Percentiles rank a stretch among this genome's conserved stretches.
These are phyloP conservation scores for Tillandsia fasciculata DNA, from an alignment of 176 grass and related monocot species.

Conservation along the genomic window DNA sequence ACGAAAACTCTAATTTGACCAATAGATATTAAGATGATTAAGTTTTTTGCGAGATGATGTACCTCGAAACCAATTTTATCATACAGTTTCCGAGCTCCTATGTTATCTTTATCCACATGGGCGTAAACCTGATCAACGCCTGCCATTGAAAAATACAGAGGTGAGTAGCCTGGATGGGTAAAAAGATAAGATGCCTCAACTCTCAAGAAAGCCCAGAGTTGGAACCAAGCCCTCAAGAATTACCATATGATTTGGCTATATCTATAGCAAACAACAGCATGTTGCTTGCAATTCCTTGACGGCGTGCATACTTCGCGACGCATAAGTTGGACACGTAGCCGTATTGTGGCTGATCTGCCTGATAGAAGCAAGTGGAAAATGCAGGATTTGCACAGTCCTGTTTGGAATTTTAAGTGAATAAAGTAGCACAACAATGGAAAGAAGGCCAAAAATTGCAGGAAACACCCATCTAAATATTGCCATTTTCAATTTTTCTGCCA, in stretches of 20 bases:
- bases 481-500: too few species aligned
- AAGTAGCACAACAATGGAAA: slow-evolving; percentile 11
- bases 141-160: slow-evolving; percentile 15
- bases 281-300: slow-evolving; percentile 63
- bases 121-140: slow-evolving; percentile 46
- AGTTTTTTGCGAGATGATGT: slow-evolving; percentile 4
- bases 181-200: not conserved
- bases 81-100: slow-evolving; percentile 46
- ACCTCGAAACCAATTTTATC: slow-evolving; percentile 59
- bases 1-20: not conserved
- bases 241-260: slow-evolving; percentile 53
- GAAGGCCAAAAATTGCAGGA: slow-evolving; percentile 3
- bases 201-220: not conserved
- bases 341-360: slow-evolving; percentile 51
- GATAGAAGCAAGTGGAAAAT: slow-evolving; percentile 34
- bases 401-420: slow-evolving; percentile 9
- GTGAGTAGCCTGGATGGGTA: not conserved
- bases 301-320: slow-evolving; percentile 59
- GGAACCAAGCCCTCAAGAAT: slow-evolving; percentile 13
- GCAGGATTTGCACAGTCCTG: slow-evolving; percentile 42
- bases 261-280: slow-evolving; percentile 62
- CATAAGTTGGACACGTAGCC: slow-evolving; percentile 65
- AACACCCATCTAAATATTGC: too few species aligned
- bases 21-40: not conserved
- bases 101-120: slow-evolving; percentile 61